These are phyloP conservation scores for Mycosphaerelloides madeirae DNA, from an alignment of 2,329 filamentous ascomycete genomes.

Conservation along the genomic window DNA sequence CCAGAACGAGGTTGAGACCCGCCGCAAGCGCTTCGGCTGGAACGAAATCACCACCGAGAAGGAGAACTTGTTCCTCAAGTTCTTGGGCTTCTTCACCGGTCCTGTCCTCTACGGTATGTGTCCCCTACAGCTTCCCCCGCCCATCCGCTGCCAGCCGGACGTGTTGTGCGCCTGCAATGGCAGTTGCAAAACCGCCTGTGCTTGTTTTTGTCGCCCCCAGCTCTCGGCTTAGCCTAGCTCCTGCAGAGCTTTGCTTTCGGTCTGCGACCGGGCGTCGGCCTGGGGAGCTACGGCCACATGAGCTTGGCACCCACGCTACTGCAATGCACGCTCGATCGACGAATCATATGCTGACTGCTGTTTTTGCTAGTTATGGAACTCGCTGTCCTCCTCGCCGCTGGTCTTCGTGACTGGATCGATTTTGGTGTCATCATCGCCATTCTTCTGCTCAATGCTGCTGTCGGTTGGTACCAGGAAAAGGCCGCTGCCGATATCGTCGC, in stretches of 20 bases:
- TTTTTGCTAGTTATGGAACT: conserved; percentile 64
- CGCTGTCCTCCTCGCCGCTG: conserved; percentile 67
- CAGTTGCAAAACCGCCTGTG: conserved; percentile 2
- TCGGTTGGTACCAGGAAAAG: conserved; percentile 79
- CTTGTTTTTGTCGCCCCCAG: conserved; percentile 16
- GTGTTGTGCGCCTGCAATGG: conserved; percentile 22
- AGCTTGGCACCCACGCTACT: conserved; percentile 17
- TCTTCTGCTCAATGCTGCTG: conserved; percentile 67
- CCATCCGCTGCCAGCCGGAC: conserved; percentile 5
- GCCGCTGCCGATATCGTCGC: conserved; percentile 73
- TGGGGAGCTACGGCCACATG: conserved; percentile 26
- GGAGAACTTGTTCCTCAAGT: conserved; percentile 70
- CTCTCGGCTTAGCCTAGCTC: conserved; percentile 4
- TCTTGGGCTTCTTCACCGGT: conserved; percentile 69
- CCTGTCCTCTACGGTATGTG: conserved; percentile 70
- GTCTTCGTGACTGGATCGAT: conserved; percentile 72
- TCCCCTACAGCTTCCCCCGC: conserved; percentile 7
- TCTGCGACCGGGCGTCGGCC: conserved; percentile 13
- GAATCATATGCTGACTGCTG: conserved; percentile 14
- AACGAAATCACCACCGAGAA: conserved; percentile 71
- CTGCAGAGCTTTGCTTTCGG: conserved; percentile 9
- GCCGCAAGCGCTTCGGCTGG: conserved; percentile 62
- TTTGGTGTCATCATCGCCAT: conserved; percentile 74
- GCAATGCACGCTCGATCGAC: conserved; percentile 8
- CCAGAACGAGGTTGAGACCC: conserved; percentile 54